Base-by-base conservation (phyloP, 2,329 filamentous ascomycete genomes). In the Didymella segeticola region DNA sequence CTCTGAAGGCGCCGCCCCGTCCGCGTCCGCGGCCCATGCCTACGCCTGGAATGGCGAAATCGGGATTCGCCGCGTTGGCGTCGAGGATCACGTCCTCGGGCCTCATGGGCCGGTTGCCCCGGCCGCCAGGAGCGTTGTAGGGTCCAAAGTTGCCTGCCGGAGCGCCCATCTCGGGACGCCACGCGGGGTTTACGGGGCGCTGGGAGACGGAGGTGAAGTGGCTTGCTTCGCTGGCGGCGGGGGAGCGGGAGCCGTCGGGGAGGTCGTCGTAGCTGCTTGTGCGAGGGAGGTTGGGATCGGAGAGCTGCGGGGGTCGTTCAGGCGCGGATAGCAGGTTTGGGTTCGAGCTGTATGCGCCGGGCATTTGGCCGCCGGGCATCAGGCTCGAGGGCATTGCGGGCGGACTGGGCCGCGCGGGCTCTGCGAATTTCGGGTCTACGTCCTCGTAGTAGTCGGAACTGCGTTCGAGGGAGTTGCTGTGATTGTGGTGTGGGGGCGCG, bases 181-280 rank as follows among this genome's bases (percentile, higher is more conserved):
- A 97, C 56, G 88, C 87, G 6, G 93, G 93, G 72, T 97, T 97
- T 48, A 97, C 79, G 1, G 90, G 89, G 27, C 93, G 85, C 75
- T 97, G 92, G 0, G 89, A 93, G 38, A 98, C 89, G 10, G 90
- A 95, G 1, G 93, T 97, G 75, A 96, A 97, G 64, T 89, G 90
- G 38, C 88, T 93, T 20, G 86, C 83, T 68, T 96, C 91, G 58
- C 89, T 93, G 65, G 87, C 84, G 10, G 74, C 78, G 26, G 90
- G 92, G 66, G 87, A 93, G 65, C 89, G 84, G 37, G 82, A 79
- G 41, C 82, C 83, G 59, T 84, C 82, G 36, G 83, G 83, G 29
- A 88, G 71, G 57, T 89, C 86, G 58, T 92, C 89, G 61, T 86
- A 87, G 14, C 80, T 81, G 27, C 79, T 77, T 46, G 77, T 78